phyloP scores from a whole-genome alignment of 2,329 filamentous ascomycete genomes.

The Chaetomium olivaceum region DNA sequence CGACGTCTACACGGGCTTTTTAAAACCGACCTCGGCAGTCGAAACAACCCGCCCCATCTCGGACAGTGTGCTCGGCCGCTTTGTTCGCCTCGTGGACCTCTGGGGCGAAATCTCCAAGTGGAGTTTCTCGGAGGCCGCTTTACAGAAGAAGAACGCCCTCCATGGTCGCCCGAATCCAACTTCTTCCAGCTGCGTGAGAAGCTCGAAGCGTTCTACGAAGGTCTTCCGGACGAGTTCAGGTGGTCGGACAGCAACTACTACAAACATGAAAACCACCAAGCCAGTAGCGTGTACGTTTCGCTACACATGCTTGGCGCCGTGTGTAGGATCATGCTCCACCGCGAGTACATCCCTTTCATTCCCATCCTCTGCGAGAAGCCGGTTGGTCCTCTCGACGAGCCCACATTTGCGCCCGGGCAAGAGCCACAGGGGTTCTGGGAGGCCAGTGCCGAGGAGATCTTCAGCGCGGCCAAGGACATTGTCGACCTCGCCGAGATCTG shows the following conservation, averaged over 20 bases:
- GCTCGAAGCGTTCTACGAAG: slow-evolving; percentile 54
- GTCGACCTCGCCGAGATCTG: slow-evolving; percentile 65
- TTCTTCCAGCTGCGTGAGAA: slow-evolving; percentile 56
- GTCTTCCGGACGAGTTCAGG: slow-evolving; percentile 57
- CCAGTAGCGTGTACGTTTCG: slow-evolving; percentile 64
- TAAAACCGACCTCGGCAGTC: slow-evolving; percentile 35
- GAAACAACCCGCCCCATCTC: slow-evolving; percentile 38
- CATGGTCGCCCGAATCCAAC: slow-evolving; percentile 58
- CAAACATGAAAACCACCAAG: slow-evolving; percentile 64
- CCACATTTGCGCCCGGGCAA: slow-evolving; percentile 51
- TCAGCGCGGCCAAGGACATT: slow-evolving; percentile 62
- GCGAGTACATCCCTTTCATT: slow-evolving; percentile 68
- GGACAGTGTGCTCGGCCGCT: slow-evolving; percentile 53
- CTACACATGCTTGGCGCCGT: slow-evolving; percentile 67
- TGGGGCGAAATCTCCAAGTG: slow-evolving; percentile 61
- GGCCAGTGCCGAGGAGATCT: slow-evolving; percentile 61
- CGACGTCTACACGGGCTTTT: slow-evolving; percentile 55
- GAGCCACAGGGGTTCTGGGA: slow-evolving; percentile 62
- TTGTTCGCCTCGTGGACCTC: slow-evolving; percentile 60
- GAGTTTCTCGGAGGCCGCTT: slow-evolving; percentile 53
- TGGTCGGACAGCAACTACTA: slow-evolving; percentile 63
- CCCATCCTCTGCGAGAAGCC: slow-evolving; percentile 56
- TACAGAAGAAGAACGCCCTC: slow-evolving; percentile 51
- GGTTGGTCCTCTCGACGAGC: slow-evolving; percentile 59
- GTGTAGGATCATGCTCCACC: slow-evolving; percentile 67